phyloP scores from a whole-genome alignment of 2,329 filamentous ascomycete genomes.

The Colletotrichum lindemuthianum region DNA sequence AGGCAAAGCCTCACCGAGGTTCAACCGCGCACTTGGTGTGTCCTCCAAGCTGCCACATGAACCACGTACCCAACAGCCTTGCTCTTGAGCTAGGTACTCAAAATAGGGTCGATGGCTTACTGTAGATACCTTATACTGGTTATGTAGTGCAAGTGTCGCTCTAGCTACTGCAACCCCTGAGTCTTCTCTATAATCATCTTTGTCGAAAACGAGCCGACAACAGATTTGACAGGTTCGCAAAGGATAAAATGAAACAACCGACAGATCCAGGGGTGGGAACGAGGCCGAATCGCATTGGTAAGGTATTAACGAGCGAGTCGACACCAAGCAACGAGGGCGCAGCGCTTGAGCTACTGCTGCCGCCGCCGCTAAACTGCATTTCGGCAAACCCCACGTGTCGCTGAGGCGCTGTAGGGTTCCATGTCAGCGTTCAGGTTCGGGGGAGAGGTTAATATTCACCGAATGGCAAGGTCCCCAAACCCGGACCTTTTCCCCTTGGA shows the following conservation, averaged over 20 bases:
- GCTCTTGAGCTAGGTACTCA: too few species aligned
- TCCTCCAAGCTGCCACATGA: neutral
- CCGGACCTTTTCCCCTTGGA: conserved; percentile 16
- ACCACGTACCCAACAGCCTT: neutral
- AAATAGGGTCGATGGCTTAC: too few species aligned
- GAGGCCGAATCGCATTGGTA: neutral
- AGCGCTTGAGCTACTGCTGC: conserved; percentile 17
- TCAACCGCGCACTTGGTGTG: too few species aligned
- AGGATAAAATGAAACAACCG: conserved; percentile 15
- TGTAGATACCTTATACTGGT: too few species aligned
- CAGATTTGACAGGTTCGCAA: conserved; percentile 20
- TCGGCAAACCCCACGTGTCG: conserved; percentile 31
- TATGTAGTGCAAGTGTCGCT: too few species aligned
- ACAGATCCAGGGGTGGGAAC: neutral
- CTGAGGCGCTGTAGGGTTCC: conserved; percentile 10
- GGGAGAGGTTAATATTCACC: conserved; percentile 25
- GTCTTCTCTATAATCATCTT: too few species aligned
- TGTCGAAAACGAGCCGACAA: neutral
- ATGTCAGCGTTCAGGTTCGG: conserved; percentile 17
- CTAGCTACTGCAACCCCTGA: too few species aligned
- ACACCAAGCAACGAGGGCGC: conserved; percentile 12
- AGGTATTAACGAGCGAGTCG: neutral
- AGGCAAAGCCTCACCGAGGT: neutral
- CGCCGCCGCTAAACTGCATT: conserved; percentile 32
- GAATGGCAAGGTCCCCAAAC: conserved; percentile 8